Conservation (phyloP, 2,329 filamentous ascomycete species). For the Colletotrichum chlorophyti region DNA sequence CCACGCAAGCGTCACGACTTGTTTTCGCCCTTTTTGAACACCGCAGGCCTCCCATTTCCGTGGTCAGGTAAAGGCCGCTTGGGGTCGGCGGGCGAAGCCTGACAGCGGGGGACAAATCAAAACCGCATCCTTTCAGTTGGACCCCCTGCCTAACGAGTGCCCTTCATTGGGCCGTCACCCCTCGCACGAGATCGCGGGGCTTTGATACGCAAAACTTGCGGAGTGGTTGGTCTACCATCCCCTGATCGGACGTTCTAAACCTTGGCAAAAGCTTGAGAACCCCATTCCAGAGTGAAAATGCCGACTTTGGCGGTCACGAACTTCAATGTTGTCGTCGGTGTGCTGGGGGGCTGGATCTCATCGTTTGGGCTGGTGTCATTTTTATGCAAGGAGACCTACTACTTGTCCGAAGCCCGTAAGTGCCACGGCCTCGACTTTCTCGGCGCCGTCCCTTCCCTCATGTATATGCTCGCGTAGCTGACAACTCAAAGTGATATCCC, state of each 20-base stretch:
- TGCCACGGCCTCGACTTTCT: no score
- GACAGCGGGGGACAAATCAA: no score
- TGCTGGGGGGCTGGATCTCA: slow-evolving; percentile 86
- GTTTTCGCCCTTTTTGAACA: slow-evolving; percentile 24
- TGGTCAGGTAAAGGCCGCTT: no score
- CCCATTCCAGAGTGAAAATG: slow-evolving; percentile 39
- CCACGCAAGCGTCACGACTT: slow-evolving; percentile 16
- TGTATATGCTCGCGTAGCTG: slow-evolving; percentile 7
- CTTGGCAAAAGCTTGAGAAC: slow-evolving; percentile 29
- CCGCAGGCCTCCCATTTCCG: slow-evolving; percentile 36
- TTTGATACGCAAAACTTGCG: not conserved
- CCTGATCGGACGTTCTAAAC: not conserved
- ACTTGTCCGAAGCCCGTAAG: slow-evolving; percentile 88
- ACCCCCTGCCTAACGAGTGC: not conserved
- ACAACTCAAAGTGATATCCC: slow-evolving; percentile 74
- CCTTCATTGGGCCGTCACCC: slow-evolving; percentile 19
- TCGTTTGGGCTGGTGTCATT: slow-evolving; percentile 92
- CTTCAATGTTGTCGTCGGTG: slow-evolving; percentile 85
- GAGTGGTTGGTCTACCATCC: no score
- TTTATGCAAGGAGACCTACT: slow-evolving; percentile 87
- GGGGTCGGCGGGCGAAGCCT: no score
- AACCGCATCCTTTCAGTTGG: no score
- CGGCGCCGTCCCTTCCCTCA: no score
- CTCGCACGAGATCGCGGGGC: slow-evolving; percentile 1
- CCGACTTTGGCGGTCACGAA: slow-evolving; percentile 42